A percentile compares a stretch with the other conserved stretches of the same genome.
These are phyloP conservation scores for Thraustochytrium sp. DNA, from an alignment of 352 stramenopile species.

Conservation along the genomic window DNA sequence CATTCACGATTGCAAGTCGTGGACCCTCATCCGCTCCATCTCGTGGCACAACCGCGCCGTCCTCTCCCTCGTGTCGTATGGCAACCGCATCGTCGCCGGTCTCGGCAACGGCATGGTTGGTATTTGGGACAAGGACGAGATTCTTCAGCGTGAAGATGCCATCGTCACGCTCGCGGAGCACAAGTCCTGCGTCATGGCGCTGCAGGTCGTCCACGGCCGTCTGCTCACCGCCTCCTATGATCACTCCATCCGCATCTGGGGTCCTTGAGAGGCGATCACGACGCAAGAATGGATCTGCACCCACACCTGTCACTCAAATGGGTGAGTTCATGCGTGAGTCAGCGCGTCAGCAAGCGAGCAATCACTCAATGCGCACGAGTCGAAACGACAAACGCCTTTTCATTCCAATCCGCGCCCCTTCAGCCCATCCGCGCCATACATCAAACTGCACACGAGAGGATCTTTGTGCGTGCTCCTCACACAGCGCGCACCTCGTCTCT, in stretches of 20 bases:
- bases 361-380: too few species aligned
- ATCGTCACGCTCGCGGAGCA: not conserved
- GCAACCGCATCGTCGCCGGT: conserved; percentile 4
- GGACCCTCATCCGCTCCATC: not conserved
- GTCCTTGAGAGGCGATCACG: not conserved
- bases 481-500: too few species aligned
- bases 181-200: conserved; percentile 39
- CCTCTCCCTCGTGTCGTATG: conserved; percentile 5
- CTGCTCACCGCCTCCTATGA: conserved; percentile 30
- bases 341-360: too few species aligned
- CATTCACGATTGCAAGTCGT: conserved; percentile 42
- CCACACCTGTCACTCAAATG: too few species aligned
- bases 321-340: too few species aligned
- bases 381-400: too few species aligned
- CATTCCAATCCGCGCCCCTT: too few species aligned
- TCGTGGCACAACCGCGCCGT: not conserved
- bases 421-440: too few species aligned
- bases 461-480: too few species aligned
- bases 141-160: not conserved
- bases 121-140: conserved; percentile 37
- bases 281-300: too few species aligned
- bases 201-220: not conserved
- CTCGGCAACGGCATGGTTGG: conserved; percentile 9
- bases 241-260: not conserved
- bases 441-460: too few species aligned